phyloP scores from a whole-genome alignment of 1,284 basidiomycete genomes.

The Cutaneotrichosporon sp. region DNA sequence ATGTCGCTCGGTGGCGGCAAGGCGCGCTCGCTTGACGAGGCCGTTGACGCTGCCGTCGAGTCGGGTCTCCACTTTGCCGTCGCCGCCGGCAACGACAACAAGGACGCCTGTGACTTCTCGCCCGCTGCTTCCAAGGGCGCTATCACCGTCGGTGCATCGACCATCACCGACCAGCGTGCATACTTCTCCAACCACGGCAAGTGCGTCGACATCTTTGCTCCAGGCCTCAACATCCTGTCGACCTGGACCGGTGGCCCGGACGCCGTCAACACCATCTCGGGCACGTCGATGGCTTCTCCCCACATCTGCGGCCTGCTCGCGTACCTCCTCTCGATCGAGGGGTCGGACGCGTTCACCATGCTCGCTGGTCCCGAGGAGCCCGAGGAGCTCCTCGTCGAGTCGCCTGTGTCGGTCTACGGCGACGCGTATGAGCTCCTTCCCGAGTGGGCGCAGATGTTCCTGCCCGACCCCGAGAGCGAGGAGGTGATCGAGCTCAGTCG shows the following conservation, averaged over 20 bases:
- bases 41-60: slow-evolving; percentile 81
- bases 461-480: slow-evolving; percentile 46
- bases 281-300: slow-evolving; percentile 63
- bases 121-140: slow-evolving; percentile 73
- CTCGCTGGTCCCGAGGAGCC: slow-evolving; percentile 43
- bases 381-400: slow-evolving; percentile 51
- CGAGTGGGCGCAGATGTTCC: slow-evolving; percentile 39
- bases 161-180: slow-evolving; percentile 75
- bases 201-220: slow-evolving; percentile 81
- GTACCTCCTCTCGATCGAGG: slow-evolving; percentile 79
- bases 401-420: slow-evolving; percentile 55
- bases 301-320: slow-evolving; percentile 68
- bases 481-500: slow-evolving; percentile 35
- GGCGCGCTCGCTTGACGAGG: slow-evolving; percentile 78
- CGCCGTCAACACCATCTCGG: slow-evolving; percentile 65
- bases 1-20: slow-evolving; percentile 98
- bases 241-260: slow-evolving; percentile 65
- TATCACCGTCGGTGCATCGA: slow-evolving; percentile 83
- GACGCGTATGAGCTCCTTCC: slow-evolving; percentile 51
- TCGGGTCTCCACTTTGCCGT: slow-evolving; percentile 90
- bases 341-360: slow-evolving; percentile 59
- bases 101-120: slow-evolving; percentile 70
- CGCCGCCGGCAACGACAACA: slow-evolving; percentile 75
- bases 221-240: slow-evolving; percentile 76
- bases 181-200: slow-evolving; percentile 80